Evolutionary conservation across 179 eudicot species (phyloP), one percentile per base, ranked within the genome.

Genomic region (Camellia oleifera): DNA sequence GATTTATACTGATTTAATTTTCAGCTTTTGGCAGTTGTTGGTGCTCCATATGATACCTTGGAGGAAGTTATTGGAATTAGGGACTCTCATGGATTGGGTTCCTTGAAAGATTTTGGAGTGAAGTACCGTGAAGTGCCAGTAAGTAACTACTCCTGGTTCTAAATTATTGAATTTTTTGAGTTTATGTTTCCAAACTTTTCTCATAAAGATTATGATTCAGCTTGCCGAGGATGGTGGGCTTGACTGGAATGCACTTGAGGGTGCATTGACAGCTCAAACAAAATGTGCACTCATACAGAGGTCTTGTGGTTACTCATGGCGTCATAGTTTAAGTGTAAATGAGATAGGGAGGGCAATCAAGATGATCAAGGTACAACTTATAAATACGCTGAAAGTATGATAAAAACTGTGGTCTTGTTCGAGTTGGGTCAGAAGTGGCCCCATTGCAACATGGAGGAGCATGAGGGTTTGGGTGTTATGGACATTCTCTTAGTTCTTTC

Each of bases 271-370:
- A 80, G 85, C 93, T 84, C 83, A 88, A 74, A 95, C 99, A 78
- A 91, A 89, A 85, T 95, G 99, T 89, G 98, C 99, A 63, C 94
- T 95, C 81, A 94, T 95, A 84, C 99, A 95, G 85, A 86, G 99
- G 83, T 95, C 99, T 23, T 95, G 99, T 82, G 99, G 99, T 69
- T 95, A 95, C 86, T 95, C 99, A 69, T 95, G 99, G 99, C 94
- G 99, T 76, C 83, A 81, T 75, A 95, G 99, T 85, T 87, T 95
- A 81, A 95, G 99, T 88, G 98, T 95, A 69, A 78, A 78, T 81
- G 99, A 95, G 87, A 95, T 95, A 62, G 97, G 88, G 53, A 89
- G 85, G 86, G 97, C 98, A 23, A 94, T 95, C 67, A 78, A 87
- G 78, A 87, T 95, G 76, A 94, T 95, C 80, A 95, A 95, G 97